Evolutionary conservation across 225 moss, liverwort and hornwort genomes (phyloP).

Genomic region (Sphagnum tenellum): DNA sequence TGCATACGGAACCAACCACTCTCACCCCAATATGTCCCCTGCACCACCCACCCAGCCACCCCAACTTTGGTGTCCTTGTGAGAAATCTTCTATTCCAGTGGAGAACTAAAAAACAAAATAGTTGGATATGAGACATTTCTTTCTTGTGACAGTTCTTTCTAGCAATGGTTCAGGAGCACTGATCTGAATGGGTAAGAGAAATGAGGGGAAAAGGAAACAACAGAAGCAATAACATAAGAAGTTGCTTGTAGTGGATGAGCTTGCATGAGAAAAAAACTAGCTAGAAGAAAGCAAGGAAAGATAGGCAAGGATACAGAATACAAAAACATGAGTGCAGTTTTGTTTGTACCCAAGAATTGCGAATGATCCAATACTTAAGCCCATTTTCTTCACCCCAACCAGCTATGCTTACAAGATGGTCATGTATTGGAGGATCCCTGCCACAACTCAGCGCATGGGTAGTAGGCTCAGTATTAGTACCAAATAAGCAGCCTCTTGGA

Average conservation of each 20-base stretch:
- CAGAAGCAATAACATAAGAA: background rate
- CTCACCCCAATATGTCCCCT: constrained; percentile 98
- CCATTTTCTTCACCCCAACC: constrained; percentile 98
- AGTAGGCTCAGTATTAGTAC: background rate
- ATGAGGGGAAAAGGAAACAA: background rate
- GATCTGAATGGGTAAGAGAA: too few species aligned
- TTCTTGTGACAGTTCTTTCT: background rate
- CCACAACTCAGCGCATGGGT: constrained; percentile 7
- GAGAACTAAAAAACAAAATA: background rate
- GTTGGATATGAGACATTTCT: background rate
- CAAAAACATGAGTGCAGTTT: background rate
- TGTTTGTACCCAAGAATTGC: constrained; percentile 72
- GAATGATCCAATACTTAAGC: constrained; percentile 74
- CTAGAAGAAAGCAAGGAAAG: too few species aligned
- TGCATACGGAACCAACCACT: constrained; percentile 75
- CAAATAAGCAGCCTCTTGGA: too few species aligned
- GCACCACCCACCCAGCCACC: constrained; percentile 5
- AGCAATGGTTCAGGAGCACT: too few species aligned
- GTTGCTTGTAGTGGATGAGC: background rate
- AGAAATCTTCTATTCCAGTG: too few species aligned
- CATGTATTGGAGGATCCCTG: constrained; percentile 52
- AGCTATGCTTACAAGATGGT: constrained; percentile 69
- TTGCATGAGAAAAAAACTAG: too few species aligned
- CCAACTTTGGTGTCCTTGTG: background rate
- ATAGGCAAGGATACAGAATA: background rate